Conservation (phyloP, 176 grass and related monocot species). For the Tuctoria greenei region DNA sequence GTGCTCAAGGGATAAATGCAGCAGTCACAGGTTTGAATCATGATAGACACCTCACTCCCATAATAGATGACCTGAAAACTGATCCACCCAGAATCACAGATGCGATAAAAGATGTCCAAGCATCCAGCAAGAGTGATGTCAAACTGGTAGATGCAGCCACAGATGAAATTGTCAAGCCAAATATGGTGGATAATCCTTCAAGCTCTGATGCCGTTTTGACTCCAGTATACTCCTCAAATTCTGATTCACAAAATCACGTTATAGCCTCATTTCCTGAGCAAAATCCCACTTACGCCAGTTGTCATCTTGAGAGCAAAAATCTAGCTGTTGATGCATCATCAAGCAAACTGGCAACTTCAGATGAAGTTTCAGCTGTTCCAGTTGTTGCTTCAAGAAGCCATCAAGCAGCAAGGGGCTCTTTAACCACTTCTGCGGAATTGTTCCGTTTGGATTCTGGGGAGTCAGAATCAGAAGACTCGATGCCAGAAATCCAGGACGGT, state of each 20-base stretch:
- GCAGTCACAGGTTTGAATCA: not conserved
- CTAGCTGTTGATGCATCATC: not conserved
- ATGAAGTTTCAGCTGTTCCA: not conserved
- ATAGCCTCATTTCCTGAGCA: conserved; percentile 12
- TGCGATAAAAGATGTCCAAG: conserved; percentile 11
- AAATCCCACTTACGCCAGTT: not conserved
- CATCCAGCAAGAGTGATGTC: conserved; percentile 30
- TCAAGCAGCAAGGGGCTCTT: conserved; percentile 7
- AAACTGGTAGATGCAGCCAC: conserved; percentile 33
- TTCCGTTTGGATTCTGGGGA: conserved; percentile 49
- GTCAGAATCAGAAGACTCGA: conserved; percentile 45
- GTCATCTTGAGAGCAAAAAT: conserved; percentile 23
- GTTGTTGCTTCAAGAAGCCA: conserved; percentile 2
- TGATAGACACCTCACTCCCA: conserved; percentile 23
- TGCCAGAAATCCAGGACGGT: conserved; percentile 56
- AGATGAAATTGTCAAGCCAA: conserved; percentile 22
- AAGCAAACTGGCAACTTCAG: conserved; percentile 25
- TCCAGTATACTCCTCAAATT: not conserved
- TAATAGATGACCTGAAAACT: conserved; percentile 33
- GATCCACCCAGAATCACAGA: conserved; percentile 11
- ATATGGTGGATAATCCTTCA: conserved; percentile 18
- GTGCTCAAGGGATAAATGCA: conserved; percentile 13
- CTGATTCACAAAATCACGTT: conserved; percentile 15
- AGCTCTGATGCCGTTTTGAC: conserved; percentile 9
- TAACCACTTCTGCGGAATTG: conserved; percentile 13